These are phyloP conservation scores for Atkinsonella hypoxylon DNA, from an alignment of 2,329 filamentous ascomycete species.

Conservation along the genomic window DNA sequence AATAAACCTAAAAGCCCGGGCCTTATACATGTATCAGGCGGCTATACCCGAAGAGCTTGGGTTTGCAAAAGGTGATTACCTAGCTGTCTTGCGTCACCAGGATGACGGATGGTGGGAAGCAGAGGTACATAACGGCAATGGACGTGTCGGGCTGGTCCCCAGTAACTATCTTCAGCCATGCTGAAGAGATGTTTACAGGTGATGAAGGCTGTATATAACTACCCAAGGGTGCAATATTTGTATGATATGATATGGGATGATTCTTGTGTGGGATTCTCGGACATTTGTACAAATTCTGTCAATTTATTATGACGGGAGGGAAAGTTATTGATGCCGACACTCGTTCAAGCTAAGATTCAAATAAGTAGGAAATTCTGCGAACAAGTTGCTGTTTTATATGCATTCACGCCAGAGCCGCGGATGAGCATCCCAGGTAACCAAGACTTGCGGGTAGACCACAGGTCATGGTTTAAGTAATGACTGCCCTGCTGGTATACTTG, in stretches of 20 bases:
- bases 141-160: slow-evolving; percentile 48
- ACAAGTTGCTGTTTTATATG: too few species aligned
- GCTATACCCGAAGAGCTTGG: slow-evolving; percentile 91
- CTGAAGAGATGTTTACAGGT: slow-evolving; percentile 11
- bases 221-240: not conserved
- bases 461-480: too few species aligned
- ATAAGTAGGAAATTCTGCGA: too few species aligned
- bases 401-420: too few species aligned
- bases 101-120: slow-evolving; percentile 99
- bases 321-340: not conserved
- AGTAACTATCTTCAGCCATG: slow-evolving; percentile 55
- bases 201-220: slow-evolving; percentile 5
- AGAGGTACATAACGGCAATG: slow-evolving; percentile 63
- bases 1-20: slow-evolving; percentile 53
- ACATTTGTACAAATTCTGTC: slow-evolving; percentile 2
- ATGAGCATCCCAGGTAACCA: too few species aligned
- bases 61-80: slow-evolving; percentile 82
- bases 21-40: slow-evolving; percentile 86
- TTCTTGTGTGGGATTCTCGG: not conserved
- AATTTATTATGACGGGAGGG: not conserved
- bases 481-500: too few species aligned
- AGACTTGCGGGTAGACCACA: too few species aligned
- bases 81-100: slow-evolving; percentile 80
- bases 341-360: not conserved
- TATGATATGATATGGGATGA: not conserved